Evolutionary conservation across 2,329 filamentous ascomycete species (phyloP), one percentile per base, ranked within the genome.

Genomic region (Triangularia setosa): DNA sequence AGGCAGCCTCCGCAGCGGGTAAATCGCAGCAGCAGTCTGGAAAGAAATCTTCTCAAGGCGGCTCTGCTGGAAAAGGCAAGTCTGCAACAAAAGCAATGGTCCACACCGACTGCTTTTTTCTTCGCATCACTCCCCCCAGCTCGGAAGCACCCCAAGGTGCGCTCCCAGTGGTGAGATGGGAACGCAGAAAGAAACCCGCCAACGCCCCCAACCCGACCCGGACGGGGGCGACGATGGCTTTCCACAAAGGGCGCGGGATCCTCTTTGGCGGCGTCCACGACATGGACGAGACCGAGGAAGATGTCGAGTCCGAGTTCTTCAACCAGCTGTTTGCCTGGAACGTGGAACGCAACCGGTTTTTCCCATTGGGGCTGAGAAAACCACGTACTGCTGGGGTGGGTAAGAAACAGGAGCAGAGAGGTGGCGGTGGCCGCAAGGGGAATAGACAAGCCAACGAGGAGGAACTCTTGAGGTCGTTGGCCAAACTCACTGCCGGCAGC

Each of bases 281-380:
- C 70, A 90, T 96, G 0, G 92, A 96, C 75, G 86, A 93, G 74
- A 94, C 87, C 68, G 93, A 97, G 74, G 95, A 99, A 75, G 93
- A 91, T 3, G 96, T 99, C 69, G 94, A 99, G 62, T 96, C 92
- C 73, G 93, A 97, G 75, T 99, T 99, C 78, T 99, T 98, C 80
- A 94, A 97, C 72, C 86, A 89, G 63, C 79, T 98, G 24, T 96
- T 91, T 72, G 91, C 93, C 4, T 98, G 93, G 92, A 97, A 96
- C 73, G 88, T 97, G 67, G 95, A 98, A 72, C 87, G 94, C 65
- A 99, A 99, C 75, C 85, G 95, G 8, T 98, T 97, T 79, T 97
- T 98, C 80, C 91, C 90, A 1, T 81, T 98, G 54, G 80, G 81
- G 9, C 80, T 98, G 55, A 84, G 93, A 60, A 91, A 92, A 70